Evolutionary conservation across 257 asterid genomes (phyloP), one percentile per base, ranked within the genome.

Genomic region (Leptodermis oblonga): DNA sequence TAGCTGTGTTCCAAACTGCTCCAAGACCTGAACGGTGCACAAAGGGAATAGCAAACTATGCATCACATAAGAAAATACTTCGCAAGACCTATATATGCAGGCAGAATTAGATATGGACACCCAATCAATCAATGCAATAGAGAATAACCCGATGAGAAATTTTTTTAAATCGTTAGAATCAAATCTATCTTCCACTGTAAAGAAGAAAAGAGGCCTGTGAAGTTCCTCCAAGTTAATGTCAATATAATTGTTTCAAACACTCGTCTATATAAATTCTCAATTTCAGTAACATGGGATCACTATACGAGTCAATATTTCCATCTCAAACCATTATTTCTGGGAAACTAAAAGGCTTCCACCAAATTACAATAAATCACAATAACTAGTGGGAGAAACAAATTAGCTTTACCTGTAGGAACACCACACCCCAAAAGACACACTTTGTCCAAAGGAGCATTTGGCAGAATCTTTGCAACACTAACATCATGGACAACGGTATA

Each of bases 1-100:
- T 91, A 37, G 99, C 98, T 23, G 98, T 91, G 78, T 94, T 91
- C 99, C 99, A 94, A 83, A 89, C 99, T 36, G 98, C 98, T 79
- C 99, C 99, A 84, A 94, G 99, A 75, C 97, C 99, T 93, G 71
- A 42, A 76, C 45, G 67, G 54, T 64, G 56, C 36, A 54, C n/a
- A 55, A 65, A 75, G 46, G 45, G 5, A 41, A 67, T 20, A 71
- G 51, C 20, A 71, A 42, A 52, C 15, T 13, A 55, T 25, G 55
- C 36, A 15, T 43, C 51, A 22, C 23, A 28, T 20, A 5, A 20
- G 30, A 73, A 45, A 22, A 13, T 0, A 14, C 6, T 41, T 36
- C 13, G 46, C 23, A 20, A 25, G 61, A 7, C n/a, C 52, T 33
- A 22, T 0, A 0, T 3, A 45, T 65, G 25, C 15, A 42, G n/a